Evolutionary conservation across 371 early-diverging fungal species (phyloP).

Genomic region (Mucor plumbeus): DNA sequence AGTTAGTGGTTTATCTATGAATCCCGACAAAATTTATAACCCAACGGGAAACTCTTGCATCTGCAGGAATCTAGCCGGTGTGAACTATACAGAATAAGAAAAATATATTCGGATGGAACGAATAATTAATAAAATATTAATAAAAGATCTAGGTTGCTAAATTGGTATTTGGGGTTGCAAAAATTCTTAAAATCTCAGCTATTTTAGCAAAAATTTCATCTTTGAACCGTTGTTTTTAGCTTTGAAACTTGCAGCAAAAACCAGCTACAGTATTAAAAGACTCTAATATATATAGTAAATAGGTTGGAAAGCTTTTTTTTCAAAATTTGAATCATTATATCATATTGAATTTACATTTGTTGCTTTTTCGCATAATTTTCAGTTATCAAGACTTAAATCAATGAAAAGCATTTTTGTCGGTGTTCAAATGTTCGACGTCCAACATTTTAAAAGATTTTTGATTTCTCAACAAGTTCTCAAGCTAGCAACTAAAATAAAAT

Average conservation of each 20-base stretch:
- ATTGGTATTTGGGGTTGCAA: neutral
- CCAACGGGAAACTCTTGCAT: neutral
- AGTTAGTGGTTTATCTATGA: conserved; percentile 5
- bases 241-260: neutral
- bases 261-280: neutral
- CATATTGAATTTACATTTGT: too few relatives aligned
- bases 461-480: too few relatives aligned
- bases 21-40: neutral
- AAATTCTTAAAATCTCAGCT: neutral
- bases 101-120: neutral
- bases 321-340: too few relatives aligned
- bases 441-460: too few relatives aligned
- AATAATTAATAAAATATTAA: neutral
- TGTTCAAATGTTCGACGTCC: too few relatives aligned
- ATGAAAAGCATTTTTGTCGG: too few relatives aligned
- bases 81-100: neutral
- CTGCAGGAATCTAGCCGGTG: neutral
- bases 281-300: neutral
- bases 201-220: neutral
- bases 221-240: neutral
- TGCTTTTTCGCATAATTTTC: too few relatives aligned
- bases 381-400: too few relatives aligned
- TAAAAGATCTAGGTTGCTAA: neutral
- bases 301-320: too few relatives aligned
- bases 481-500: too few relatives aligned